A percentile compares a stretch with the other conserved stretches of the same genome.
phyloP scores from a whole-genome alignment of 108 stramenopile species.

The Nannochloropsis gaditana region DNA sequence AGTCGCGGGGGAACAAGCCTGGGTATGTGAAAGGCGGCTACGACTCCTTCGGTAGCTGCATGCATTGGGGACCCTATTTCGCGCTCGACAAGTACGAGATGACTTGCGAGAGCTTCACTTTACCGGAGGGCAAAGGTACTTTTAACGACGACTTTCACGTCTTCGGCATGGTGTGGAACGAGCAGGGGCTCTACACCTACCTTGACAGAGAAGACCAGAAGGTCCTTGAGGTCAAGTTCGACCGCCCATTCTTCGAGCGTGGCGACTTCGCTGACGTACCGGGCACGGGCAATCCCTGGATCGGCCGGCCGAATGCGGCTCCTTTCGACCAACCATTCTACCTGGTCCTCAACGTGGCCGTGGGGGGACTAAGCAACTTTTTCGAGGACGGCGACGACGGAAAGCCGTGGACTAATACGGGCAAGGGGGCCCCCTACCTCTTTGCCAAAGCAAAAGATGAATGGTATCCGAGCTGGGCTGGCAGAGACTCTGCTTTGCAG shows the following conservation, averaged over 20 bases:
- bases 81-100: background rate
- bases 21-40: constrained; percentile 17
- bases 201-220: constrained; percentile 37
- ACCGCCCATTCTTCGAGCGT: background rate
- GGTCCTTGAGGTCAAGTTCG: constrained; percentile 33
- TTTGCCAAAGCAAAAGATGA: constrained; percentile 27
- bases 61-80: constrained; percentile 35
- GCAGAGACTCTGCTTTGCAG: constrained; percentile 37
- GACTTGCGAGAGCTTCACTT: background rate
- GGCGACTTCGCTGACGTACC: constrained; percentile 20
- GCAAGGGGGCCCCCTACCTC: constrained; percentile 33
- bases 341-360: constrained; percentile 45
- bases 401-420: constrained; percentile 42
- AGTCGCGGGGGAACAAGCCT: constrained; percentile 53
- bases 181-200: constrained; percentile 31
- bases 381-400: constrained; percentile 40
- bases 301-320: constrained; percentile 26
- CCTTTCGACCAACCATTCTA: constrained; percentile 49
- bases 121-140: background rate
- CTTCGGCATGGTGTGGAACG: constrained; percentile 26
- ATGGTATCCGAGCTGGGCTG: constrained; percentile 42
- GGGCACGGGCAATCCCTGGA: constrained; percentile 37
- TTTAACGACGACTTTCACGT: constrained; percentile 43
- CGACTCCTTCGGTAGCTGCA: constrained; percentile 21
- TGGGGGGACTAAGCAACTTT: constrained; percentile 37